Percentiles rank a stretch among this genome's conserved stretches.
phyloP scores from a whole-genome alignment of 2,329 filamentous ascomycete species.

The Thelonectria discophora region DNA sequence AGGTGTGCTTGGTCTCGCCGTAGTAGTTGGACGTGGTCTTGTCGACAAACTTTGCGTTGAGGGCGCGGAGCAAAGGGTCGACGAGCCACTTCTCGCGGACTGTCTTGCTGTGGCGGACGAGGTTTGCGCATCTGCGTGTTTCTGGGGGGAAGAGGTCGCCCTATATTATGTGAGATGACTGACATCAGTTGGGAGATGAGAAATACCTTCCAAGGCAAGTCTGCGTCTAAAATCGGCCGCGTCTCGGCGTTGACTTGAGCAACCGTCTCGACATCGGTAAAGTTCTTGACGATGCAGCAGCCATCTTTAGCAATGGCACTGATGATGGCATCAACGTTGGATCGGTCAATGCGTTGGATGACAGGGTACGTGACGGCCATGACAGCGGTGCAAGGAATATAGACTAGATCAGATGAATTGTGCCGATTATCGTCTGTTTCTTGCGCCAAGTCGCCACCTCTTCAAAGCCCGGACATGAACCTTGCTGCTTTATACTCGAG shows the following conservation, averaged over 20 bases:
- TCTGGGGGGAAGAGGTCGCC: conserved; percentile 20
- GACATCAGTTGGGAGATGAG: not conserved
- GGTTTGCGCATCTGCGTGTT: conserved; percentile 17
- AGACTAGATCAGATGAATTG: not conserved
- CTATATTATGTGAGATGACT: not conserved
- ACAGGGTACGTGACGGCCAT: conserved; percentile 20
- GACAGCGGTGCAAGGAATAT: not conserved
- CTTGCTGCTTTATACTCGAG: conserved; percentile 3
- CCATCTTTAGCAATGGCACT: conserved; percentile 13
- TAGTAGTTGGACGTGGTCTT: conserved; percentile 20
- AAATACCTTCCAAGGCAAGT: conserved; percentile 18
- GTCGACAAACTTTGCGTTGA: conserved; percentile 17
- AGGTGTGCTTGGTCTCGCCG: conserved; percentile 18
- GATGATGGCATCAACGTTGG: conserved; percentile 18
- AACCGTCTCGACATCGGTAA: conserved; percentile 12
- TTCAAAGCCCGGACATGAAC: not conserved
- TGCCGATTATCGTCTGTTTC: not conserved
- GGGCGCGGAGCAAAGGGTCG: conserved; percentile 14
- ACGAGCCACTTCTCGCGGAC: conserved; percentile 19
- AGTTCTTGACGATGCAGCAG: conserved; percentile 20
- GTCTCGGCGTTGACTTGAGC: conserved; percentile 19
- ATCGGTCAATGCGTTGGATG: conserved; percentile 18
- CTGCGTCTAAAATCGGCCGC: conserved; percentile 17
- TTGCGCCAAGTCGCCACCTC: not conserved
- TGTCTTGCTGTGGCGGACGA: conserved; percentile 14